Percentiles rank a stretch among this genome's conserved stretches.
These are phyloP conservation scores for Chalciporus piperatoides DNA, from an alignment of 1,284 basidiomycete species.

Conservation along the genomic window DNA sequence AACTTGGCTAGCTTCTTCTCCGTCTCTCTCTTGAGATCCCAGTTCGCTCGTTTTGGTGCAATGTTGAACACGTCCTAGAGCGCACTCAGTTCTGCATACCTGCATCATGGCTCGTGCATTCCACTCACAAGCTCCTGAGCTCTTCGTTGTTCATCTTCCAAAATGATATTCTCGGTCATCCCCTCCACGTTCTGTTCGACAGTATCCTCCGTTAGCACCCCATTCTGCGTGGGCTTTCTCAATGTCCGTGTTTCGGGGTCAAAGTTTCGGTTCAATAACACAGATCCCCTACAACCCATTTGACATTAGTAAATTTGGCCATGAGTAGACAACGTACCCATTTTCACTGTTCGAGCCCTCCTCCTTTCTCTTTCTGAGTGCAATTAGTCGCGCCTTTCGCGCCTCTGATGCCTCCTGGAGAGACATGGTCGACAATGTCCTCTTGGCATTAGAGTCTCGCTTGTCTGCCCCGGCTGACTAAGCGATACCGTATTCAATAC, in stretches of 20 bases:
- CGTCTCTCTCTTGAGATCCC: conserved; percentile 95
- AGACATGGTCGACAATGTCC: conserved; percentile 50
- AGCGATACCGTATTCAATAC: conserved; percentile 11
- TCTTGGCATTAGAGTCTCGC: background rate
- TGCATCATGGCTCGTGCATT: background rate
- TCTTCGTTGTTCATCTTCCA: conserved; percentile 80
- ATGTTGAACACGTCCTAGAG: conserved; percentile 92
- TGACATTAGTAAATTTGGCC: conserved; percentile 1
- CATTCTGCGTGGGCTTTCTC: conserved; percentile 55
- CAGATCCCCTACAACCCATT: conserved; percentile 38
- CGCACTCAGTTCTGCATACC: conserved; percentile 10
- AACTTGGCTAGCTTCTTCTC: conserved; percentile 86
- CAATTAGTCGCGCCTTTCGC: conserved; percentile 82
- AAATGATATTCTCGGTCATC: conserved; percentile 78
- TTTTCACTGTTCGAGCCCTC: conserved; percentile 43
- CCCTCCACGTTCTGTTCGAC: conserved; percentile 86
- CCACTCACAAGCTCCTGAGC: conserved; percentile 80
- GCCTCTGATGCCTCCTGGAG: conserved; percentile 80
- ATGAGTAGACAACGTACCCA: conserved; percentile 26
- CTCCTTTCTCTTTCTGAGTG: conserved; percentile 76
- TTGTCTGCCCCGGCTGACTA: conserved; percentile 23
- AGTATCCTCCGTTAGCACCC: conserved; percentile 72
- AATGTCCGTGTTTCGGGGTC: conserved; percentile 80
- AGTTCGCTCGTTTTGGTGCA: conserved; percentile 93
- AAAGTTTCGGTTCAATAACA: conserved; percentile 80